Evolutionary conservation across 306 rosid genomes (phyloP), one percentile per base, ranked within the genome.

Genomic region (Ormosia emarginata): DNA sequence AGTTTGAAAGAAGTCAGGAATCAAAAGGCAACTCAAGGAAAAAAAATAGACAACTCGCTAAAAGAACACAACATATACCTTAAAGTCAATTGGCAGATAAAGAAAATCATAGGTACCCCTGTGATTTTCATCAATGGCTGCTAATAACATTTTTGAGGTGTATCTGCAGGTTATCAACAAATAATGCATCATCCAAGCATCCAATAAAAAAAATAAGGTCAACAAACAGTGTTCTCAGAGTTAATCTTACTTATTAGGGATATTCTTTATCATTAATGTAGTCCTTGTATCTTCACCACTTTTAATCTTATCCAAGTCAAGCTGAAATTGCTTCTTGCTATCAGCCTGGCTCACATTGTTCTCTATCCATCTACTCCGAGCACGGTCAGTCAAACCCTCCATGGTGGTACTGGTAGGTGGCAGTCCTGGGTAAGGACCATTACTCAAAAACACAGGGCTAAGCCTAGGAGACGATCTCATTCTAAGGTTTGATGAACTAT

Each of bases 71-170:
- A 62, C 29, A 78, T 74, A 30, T 76, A 95, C 99, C 98, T 95
- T 95, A 77, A 95, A 95, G 86, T 95, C 99, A 78, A 95, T 95
- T 74, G 99, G 99, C 85, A 95, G 84, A 86, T 95, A 95, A 43
- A 95, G 90, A 80, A 95, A 95, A 87, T 95, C 99, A 66, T 93
- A 95, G 79, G 98, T 91, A 49, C 99, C 97, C 81, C 77, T 71
- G 80, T 93, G 97, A 81, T 85, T 87, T 89, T 95, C 99, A 80
- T 95, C 99, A 78, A 95, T 96, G 77, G 98, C 93, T 74, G 97
- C 99, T 84, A 95, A 85, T 82, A 95, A 78, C 99, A 95, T 95
- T 87, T 93, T 95, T 52, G 99, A 95, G 58, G 99, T 93, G 87
- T 95, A 95, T 83, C 98, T 93, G 86, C 75, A 85, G n/a, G 79